Conservation (phyloP, 2,329 filamentous ascomycete genomes). For the Fusarium sp. region DNA sequence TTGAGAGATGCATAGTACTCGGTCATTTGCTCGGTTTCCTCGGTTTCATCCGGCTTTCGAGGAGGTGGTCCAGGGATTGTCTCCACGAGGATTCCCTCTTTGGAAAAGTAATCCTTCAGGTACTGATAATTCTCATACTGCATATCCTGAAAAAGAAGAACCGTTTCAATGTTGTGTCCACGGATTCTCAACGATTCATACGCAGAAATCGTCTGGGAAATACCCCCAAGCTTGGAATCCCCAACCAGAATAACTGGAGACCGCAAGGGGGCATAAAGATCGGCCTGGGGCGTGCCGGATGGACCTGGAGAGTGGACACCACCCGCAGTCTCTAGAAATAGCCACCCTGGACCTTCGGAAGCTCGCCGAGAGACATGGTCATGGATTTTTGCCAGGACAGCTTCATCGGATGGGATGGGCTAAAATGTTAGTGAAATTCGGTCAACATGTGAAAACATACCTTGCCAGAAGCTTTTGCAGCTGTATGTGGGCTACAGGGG, state of each 20-base stretch:
- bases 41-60: constrained; percentile 50
- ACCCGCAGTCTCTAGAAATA: constrained; percentile 84
- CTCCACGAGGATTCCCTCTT: constrained; percentile 68
- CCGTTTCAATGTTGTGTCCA: constrained; percentile 79
- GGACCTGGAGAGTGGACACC: constrained; percentile 85
- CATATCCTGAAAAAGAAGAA: constrained; percentile 76
- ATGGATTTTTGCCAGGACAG: constrained; percentile 63
- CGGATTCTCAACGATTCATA: constrained; percentile 83
- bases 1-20: constrained; percentile 71
- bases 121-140: constrained; percentile 77
- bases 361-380: constrained; percentile 51
- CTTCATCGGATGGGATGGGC: constrained; percentile 63
- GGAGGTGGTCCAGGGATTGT: constrained; percentile 71
- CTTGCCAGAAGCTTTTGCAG: constrained; percentile 64
- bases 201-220: constrained; percentile 82
- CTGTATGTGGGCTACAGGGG: constrained; percentile 82
- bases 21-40: constrained; percentile 69
- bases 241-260: constrained; percentile 80
- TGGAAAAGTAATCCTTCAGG: constrained; percentile 74
- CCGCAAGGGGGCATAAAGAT: constrained; percentile 81
- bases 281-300: constrained; percentile 80
- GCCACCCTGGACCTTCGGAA: constrained; percentile 64
- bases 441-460: constrained; percentile 41
- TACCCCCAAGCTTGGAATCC: constrained; percentile 81
- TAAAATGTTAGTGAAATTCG: constrained; percentile 43